Evolutionary conservation across 352 stramenopile genomes (phyloP).

Genomic region (Pythium chondricola): DNA sequence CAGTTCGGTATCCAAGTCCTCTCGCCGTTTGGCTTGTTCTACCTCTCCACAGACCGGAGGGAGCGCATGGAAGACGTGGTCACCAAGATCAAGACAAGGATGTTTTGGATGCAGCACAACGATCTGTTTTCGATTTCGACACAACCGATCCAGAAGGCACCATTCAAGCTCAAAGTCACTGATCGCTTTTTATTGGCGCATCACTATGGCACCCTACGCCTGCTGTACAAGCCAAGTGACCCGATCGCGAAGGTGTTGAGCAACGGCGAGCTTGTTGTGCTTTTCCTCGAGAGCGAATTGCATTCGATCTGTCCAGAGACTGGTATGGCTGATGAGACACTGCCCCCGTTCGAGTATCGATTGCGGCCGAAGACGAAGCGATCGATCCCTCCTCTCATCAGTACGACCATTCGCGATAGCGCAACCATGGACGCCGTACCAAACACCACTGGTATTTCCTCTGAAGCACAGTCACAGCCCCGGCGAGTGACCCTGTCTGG

Average conservation of each 20-base stretch:
- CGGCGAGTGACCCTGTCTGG: no score
- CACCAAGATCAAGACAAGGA: constrained; percentile 32
- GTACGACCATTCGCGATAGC: constrained; percentile 7
- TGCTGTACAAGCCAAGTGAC: constrained; percentile 20
- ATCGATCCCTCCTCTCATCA: constrained; percentile 10
- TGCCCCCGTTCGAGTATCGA: constrained; percentile 17
- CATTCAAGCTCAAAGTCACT: constrained; percentile 28
- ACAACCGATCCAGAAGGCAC: constrained; percentile 1
- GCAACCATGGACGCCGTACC: no score
- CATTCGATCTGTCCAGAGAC: not conserved
- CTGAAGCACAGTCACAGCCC: no score
- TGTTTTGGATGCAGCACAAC: constrained; percentile 61
- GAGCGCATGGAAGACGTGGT: constrained; percentile 25
- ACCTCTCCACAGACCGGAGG: constrained; percentile 21
- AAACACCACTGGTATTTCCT: not conserved
- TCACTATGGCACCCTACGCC: constrained; percentile 27
- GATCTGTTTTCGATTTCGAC: constrained; percentile 23
- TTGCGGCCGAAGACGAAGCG: constrained; percentile 12
- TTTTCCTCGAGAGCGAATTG: constrained; percentile 6
- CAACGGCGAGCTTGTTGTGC: constrained; percentile 40
- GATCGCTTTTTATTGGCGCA: constrained; percentile 28
- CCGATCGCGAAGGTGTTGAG: constrained; percentile 20
- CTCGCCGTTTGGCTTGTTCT: constrained; percentile 42
- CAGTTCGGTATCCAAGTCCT: constrained; percentile 39
- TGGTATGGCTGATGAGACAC: not conserved